Evolutionary conservation across 2,329 filamentous ascomycete genomes (phyloP).

Genomic region (Zopfia rhizophila): DNA sequence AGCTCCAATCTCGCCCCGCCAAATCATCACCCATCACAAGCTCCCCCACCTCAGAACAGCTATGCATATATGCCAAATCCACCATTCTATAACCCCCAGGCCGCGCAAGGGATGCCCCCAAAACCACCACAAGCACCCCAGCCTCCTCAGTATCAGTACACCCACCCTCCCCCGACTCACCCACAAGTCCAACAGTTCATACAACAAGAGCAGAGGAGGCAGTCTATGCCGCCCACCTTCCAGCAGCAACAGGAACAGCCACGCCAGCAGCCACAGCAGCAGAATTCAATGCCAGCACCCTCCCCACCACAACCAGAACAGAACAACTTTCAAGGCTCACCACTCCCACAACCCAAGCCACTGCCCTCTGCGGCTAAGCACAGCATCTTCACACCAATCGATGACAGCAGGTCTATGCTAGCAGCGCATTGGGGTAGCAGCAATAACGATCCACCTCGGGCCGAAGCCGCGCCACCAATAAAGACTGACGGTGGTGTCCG

Average conservation of each 20-base stretch:
- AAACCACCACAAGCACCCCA: conserved; percentile 47
- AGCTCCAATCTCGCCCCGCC: conserved; percentile 78
- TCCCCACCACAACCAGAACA: conserved; percentile 64
- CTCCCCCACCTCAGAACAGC: conserved; percentile 71
- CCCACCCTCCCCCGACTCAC: conserved; percentile 56
- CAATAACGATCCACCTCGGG: conserved; percentile 60
- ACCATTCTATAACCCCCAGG: conserved; percentile 81
- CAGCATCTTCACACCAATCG: conserved; percentile 97
- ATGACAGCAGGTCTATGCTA: conserved; percentile 88
- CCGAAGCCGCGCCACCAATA: conserved; percentile 52
- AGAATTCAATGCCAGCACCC: conserved; percentile 52
- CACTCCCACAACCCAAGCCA: conserved; percentile 72
- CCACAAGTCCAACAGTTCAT: conserved; percentile 73
- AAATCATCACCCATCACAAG: conserved; percentile 68
- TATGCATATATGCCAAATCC: conserved; percentile 89
- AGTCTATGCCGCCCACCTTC: conserved; percentile 78
- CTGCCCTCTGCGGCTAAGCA: conserved; percentile 73
- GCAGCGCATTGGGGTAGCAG: conserved; percentile 77
- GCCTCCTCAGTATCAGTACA: conserved; percentile 57
- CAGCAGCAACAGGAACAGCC: conserved; percentile 64
- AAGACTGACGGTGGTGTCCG: conserved; percentile 60
- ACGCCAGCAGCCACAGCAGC: conserved; percentile 61
- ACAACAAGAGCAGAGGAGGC: conserved; percentile 78
- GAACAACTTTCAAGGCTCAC: conserved; percentile 63
- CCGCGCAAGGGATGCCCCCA: conserved; percentile 60